Base-by-base conservation (phyloP, 176 grass and related monocot genomes). In the Pontederia crassipes region DNA sequence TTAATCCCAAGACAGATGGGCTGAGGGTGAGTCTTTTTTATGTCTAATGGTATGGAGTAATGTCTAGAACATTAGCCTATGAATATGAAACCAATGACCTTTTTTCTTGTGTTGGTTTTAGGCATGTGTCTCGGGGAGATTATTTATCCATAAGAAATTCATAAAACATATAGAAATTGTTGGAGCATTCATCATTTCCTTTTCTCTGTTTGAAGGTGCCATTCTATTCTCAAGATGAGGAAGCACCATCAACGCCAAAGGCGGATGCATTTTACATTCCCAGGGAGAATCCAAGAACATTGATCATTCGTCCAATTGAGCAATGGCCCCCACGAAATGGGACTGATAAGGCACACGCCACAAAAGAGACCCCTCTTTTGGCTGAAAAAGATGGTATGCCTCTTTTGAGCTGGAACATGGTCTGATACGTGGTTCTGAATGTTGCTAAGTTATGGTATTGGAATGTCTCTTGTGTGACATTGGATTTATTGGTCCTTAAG, bases 201-300 rank as follows among this genome's bases (percentile, higher is more conserved):
- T 49, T 26, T n/a, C 48, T 63, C 55, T 47, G 13, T 18, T 18
- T 82, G 10, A 60, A 96, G 92, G 72, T 90, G 50, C 81, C 92
- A 18, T 97, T 87, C 57, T 97, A 82, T 78, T 64, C 57, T 68
- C 78, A 97, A 75, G 85, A 82, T 18, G 87, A 97, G 58, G 86
- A 90, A 83, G 67, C 80, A 48, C 60, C 81, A 8, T 74, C 77
- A 62, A 91, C 78, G 54, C 87, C 92, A 68, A 97, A 97, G 79
- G 92, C 92, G 6, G 78, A 97, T 78, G 92, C 83, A 24, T 81
- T 88, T 80, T 82, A 87, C 72, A 78, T 90, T 59, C 92, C 86
- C 40, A 97, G 92, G 75, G 92, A 97, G 73, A 97, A 97, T 69
- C 92, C 92, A 8, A 88, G 92, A 68, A 78, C 77, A 65, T 67